Percentiles rank a stretch among this genome's conserved stretches.
Evolutionary conservation across 2,329 filamentous ascomycete genomes (phyloP).

Genomic region (Diaporthe ampelina): DNA sequence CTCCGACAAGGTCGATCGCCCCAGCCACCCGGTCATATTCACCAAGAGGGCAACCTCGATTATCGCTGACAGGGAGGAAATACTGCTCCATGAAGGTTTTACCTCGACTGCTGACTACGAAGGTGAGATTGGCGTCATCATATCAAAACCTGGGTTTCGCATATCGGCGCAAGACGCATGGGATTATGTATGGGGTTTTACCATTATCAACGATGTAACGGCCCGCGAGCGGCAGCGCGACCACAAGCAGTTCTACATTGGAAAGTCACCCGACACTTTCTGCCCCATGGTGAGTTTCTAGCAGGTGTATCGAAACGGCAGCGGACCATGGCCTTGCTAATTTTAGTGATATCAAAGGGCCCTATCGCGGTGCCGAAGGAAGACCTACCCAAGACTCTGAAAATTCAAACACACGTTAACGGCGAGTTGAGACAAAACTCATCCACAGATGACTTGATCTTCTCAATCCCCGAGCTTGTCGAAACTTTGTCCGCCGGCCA

Average conservation of each 20-base stretch:
- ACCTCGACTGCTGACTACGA: background rate
- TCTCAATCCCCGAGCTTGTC: background rate
- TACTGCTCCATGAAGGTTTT: background rate
- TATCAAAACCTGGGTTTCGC: background rate
- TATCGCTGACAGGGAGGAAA: constrained; percentile 4
- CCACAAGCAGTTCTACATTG: constrained; percentile 12
- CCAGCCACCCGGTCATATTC: constrained; percentile 3
- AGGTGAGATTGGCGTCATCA: background rate
- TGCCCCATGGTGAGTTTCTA: background rate
- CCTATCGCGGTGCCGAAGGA: constrained; percentile 7
- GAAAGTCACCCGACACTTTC: constrained; percentile 1
- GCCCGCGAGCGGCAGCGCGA: constrained; percentile 13
- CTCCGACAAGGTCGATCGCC: constrained; percentile 12
- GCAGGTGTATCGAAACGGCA: background rate
- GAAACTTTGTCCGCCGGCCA: background rate
- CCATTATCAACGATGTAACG: constrained; percentile 8
- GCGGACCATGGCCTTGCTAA: background rate
- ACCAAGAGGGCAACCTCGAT: constrained; percentile 8
- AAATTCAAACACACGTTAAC: background rate
- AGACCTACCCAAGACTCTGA: background rate
- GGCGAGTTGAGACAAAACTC: background rate
- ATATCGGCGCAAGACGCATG: background rate
- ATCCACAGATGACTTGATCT: constrained; percentile 2
- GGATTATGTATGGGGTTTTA: constrained; percentile 1
- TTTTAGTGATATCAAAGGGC: background rate